Conservation (phyloP, 768 basidiomycete species). For the Mycena indigotica region DNA sequence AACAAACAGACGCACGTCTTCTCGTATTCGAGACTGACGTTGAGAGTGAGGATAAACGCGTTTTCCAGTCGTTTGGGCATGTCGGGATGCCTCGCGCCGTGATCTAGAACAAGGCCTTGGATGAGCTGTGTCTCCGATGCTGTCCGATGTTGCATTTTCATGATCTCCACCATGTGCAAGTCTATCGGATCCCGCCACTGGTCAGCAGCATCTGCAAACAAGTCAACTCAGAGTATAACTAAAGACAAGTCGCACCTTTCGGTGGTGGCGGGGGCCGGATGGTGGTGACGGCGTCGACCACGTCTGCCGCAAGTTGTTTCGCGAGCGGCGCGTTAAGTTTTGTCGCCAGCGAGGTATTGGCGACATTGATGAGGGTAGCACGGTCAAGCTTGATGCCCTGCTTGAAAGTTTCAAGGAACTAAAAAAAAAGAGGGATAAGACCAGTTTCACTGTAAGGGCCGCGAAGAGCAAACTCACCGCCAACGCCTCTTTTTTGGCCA, state of each 20-base stretch:
- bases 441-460: too few relatives aligned
- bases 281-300: slow-evolving; percentile 92
- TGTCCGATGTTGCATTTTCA: slow-evolving; percentile 99
- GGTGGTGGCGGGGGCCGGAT: slow-evolving; percentile 73
- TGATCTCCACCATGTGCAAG: slow-evolving; percentile 98
- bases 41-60: slow-evolving; percentile 91
- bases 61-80: slow-evolving; percentile 99
- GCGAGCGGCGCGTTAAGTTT: slow-evolving; percentile 85
- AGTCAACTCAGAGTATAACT: background rate
- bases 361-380: slow-evolving; percentile 88
- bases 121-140: slow-evolving; percentile 96
- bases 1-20: slow-evolving; percentile 79
- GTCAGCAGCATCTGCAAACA: slow-evolving; percentile 54
- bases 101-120: slow-evolving; percentile 94
- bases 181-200: slow-evolving; percentile 90
- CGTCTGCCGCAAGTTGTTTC: slow-evolving; percentile 84
- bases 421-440: slow-evolving; percentile 10
- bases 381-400: slow-evolving; percentile 78
- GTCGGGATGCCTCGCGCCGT: slow-evolving; percentile 96
- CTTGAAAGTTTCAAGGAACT: slow-evolving; percentile 96
- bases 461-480: slow-evolving; percentile 62
- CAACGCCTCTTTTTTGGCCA: slow-evolving; percentile 95
- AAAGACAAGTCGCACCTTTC: slow-evolving; percentile 45
- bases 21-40: slow-evolving; percentile 98
- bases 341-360: slow-evolving; percentile 93